A percentile compares a stretch with the other conserved stretches of the same genome.
phyloP scores from a whole-genome alignment of 208 protist species.

The Kentomonas sorsogonicus region DNA sequence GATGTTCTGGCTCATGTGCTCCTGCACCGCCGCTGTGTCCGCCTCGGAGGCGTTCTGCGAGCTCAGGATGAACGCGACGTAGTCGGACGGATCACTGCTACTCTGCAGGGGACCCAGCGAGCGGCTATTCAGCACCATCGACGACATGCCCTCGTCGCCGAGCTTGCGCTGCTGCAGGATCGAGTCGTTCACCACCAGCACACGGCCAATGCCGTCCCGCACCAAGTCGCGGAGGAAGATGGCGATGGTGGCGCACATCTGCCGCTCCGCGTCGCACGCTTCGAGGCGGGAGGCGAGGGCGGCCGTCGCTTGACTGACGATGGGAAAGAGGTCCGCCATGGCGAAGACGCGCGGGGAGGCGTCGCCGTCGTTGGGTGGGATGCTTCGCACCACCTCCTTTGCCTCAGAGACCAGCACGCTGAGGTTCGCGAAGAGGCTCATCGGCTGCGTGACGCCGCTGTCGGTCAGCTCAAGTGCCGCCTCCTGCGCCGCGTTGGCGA shows the following conservation, averaged over 20 bases:
- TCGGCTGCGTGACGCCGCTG: too few relatives aligned
- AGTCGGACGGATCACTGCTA: slow-evolving; percentile 29
- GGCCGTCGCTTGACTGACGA: too few relatives aligned
- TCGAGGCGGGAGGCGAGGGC: too few relatives aligned
- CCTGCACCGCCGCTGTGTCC: slow-evolving; percentile 25
- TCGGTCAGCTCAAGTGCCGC: too few relatives aligned
- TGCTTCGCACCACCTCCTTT: too few relatives aligned
- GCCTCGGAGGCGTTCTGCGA: slow-evolving; percentile 16
- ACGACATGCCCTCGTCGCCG: neutral
- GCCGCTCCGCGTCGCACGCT: too few relatives aligned
- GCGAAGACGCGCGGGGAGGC: too few relatives aligned
- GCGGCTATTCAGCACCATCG: neutral
- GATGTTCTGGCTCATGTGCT: slow-evolving; percentile 26
- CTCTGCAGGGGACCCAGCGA: neutral
- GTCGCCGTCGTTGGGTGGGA: too few relatives aligned
- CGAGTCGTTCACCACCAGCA: slow-evolving; percentile 18
- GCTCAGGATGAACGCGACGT: slow-evolving; percentile 38
- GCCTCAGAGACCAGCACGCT: too few relatives aligned
- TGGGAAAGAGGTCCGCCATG: too few relatives aligned
- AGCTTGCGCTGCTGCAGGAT: slow-evolving; percentile 14
- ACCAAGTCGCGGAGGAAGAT: slow-evolving; percentile 39
- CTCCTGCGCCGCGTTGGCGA: neutral
- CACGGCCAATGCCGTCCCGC: slow-evolving; percentile 24
- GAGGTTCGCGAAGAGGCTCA: too few relatives aligned
- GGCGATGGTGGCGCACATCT: too few relatives aligned